These are phyloP conservation scores for Parachlorella kessleri DNA, from an alignment of 139 green algal species.

Conservation along the genomic window DNA sequence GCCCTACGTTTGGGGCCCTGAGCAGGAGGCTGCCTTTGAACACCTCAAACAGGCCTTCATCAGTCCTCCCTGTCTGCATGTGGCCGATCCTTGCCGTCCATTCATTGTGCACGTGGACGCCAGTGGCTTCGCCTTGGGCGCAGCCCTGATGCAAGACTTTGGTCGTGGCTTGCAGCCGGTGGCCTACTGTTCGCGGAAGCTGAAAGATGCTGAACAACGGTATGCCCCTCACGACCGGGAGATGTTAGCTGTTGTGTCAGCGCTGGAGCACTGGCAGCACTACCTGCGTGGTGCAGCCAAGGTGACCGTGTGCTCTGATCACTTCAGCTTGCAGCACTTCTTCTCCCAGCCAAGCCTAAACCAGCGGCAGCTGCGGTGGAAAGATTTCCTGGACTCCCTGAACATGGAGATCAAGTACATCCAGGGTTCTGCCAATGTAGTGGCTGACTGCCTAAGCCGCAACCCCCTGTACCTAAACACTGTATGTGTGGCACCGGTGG, in stretches of 20 bases:
- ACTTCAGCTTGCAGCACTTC: conserved; percentile 36
- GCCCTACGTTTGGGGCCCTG: not conserved
- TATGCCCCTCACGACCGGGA: conserved; percentile 54
- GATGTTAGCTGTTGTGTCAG: conserved; percentile 44
- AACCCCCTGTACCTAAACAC: too few relatives aligned
- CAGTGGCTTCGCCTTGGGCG: conserved; percentile 28
- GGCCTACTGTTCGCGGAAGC: conserved; percentile 39
- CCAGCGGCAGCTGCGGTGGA: conserved; percentile 26
- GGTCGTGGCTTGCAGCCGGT: conserved; percentile 23
- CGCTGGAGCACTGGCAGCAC: conserved; percentile 35
- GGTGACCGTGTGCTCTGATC: conserved; percentile 42
- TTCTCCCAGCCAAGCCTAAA: not conserved
- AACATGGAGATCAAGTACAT: conserved; percentile 38
- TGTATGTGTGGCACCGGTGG: too few relatives aligned
- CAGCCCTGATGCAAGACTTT: conserved; percentile 11
- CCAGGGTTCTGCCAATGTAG: conserved; percentile 42
- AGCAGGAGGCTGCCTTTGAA: conserved; percentile 13
- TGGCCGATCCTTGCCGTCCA: not conserved
- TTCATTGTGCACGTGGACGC: conserved; percentile 33
- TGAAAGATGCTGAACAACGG: conserved; percentile 37
- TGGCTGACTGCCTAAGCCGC: conserved; percentile 42
- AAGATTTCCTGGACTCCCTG: conserved; percentile 16
- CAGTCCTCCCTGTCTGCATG: not conserved
- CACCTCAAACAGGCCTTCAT: conserved; percentile 10
- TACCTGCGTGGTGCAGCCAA: conserved; percentile 39